Base-by-base conservation (phyloP, 306 rosid genomes). In the Medicago lupulina region DNA sequence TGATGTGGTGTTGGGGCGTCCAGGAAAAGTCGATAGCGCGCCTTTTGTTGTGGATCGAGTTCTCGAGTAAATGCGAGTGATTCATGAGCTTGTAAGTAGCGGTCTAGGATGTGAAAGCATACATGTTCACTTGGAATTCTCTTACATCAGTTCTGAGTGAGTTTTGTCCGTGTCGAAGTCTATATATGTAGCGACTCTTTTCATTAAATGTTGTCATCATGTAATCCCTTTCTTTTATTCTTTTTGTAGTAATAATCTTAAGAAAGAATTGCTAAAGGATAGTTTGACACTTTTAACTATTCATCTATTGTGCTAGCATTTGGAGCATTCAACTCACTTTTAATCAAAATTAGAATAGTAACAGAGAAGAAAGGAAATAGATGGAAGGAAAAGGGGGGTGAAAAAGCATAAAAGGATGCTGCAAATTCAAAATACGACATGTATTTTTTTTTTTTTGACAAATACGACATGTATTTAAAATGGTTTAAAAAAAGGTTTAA, bases 1-100 rank as follows among this genome's bases (percentile, higher is more conserved):
- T 74, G 87, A 83, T 64, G 86, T 86, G 92, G 91, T 91, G 84
- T 65, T 89, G 80, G 94, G 93, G 46, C 75, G 75, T 70, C 81
- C 86, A 58, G 81, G 49, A 75, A 88, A 82, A 77, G 83, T 91
- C 70, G 76, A 86, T 38, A 67, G 43, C 23, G 15, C 87, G 16
- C 88, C 91, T 49, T 91, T 88, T 80, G 66, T 86, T 47, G 86
- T 87, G 61, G 83, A 79, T 64, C 70, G 76, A 28, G 70, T 17
- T 57, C 69, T 70, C 64, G 43, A 65, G 68, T 44, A 70, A 73
- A 71, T 67, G 67, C 38, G 3, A 57, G 59, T 14, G 2, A 25
- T 50, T 36, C 25, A 2, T 53, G 51, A 68, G 55, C 40, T 16
- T 46, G 21, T 44, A 50, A 69, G 70, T 34, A 7, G 25, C 13